Percentiles rank a stretch among this genome's conserved stretches.
phyloP scores from a whole-genome alignment of 768 basidiomycete genomes.

The Amanita exitialis region DNA sequence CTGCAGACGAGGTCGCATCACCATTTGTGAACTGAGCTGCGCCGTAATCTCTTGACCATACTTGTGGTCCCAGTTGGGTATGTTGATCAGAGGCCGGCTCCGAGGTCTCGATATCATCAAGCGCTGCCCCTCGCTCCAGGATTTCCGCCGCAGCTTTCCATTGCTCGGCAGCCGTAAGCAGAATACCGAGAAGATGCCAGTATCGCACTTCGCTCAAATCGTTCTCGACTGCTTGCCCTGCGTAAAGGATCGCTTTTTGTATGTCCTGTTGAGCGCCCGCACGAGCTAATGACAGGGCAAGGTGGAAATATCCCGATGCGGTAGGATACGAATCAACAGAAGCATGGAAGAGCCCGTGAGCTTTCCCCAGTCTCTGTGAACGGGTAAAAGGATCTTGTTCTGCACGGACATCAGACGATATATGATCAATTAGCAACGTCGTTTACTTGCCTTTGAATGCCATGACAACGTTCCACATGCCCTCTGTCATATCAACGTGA shows the following conservation, averaged over 20 bases:
- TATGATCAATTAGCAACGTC: not conserved
- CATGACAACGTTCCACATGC: conserved; percentile 61
- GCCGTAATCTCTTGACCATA: not conserved
- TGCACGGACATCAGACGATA: conserved; percentile 15
- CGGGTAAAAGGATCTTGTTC: conserved; percentile 62
- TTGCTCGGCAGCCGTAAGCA: conserved; percentile 71
- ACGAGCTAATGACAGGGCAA: conserved; percentile 66
- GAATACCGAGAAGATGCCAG: conserved; percentile 85
- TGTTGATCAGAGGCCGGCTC: conserved; percentile 4
- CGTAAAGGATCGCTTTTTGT: conserved; percentile 54
- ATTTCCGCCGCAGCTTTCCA: conserved; percentile 72
- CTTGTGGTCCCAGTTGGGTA: not conserved
- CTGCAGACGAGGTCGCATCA: not conserved
- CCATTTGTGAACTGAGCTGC: not conserved
- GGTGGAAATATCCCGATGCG: conserved; percentile 60
- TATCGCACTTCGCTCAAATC: conserved; percentile 55
- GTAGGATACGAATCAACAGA: conserved; percentile 41
- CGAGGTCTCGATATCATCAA: conserved; percentile 28
- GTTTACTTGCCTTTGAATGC: conserved; percentile 50
- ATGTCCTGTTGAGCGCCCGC: conserved; percentile 57
- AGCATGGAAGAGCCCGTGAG: conserved; percentile 38
- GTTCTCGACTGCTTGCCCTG: conserved; percentile 64
- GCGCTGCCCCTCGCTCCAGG: conserved; percentile 62
- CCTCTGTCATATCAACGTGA: conserved; percentile 56
- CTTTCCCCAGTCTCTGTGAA: conserved; percentile 43